A percentile compares a stretch with the other conserved stretches of the same genome.
phyloP scores from a whole-genome alignment of 345 rosid genomes.

The Populus simonii region DNA sequence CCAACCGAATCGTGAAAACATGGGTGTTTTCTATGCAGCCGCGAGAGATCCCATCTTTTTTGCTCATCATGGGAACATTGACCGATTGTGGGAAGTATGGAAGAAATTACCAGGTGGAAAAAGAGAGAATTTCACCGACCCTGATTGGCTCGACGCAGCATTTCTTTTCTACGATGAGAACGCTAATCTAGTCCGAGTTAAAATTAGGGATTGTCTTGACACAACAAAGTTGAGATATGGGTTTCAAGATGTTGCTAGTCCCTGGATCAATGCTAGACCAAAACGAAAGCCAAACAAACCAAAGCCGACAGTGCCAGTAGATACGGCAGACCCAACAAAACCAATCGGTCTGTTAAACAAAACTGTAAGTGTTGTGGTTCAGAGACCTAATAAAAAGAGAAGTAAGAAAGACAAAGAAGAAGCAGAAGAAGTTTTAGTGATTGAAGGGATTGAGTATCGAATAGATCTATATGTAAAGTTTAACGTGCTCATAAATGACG shows the following conservation, averaged over 20 bases:
- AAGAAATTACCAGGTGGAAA: slow-evolving; percentile 45
- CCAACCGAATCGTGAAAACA: slow-evolving; percentile 48
- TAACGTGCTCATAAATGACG: slow-evolving; percentile 48
- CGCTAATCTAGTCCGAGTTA: slow-evolving; percentile 49
- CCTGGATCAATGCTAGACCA: slow-evolving; percentile 34
- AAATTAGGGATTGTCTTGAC: slow-evolving; percentile 51
- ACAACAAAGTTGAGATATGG: slow-evolving; percentile 31
- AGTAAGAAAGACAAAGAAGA: slow-evolving; percentile 52
- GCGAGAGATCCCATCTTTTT: slow-evolving; percentile 62
- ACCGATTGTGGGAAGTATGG: slow-evolving; percentile 67
- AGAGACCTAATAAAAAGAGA: slow-evolving; percentile 48
- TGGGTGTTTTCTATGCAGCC: slow-evolving; percentile 64
- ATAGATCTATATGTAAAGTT: slow-evolving; percentile 33
- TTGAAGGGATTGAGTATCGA: slow-evolving; percentile 42
- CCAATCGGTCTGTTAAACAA: slow-evolving; percentile 36
- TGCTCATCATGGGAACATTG: slow-evolving; percentile 57
- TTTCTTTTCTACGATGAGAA: slow-evolving; percentile 65
- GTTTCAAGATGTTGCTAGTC: slow-evolving; percentile 49
- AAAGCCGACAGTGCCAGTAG: slow-evolving; percentile 32
- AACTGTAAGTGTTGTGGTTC: slow-evolving; percentile 27
- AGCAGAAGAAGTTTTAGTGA: slow-evolving; percentile 49
- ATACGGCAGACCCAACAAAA: slow-evolving; percentile 36
- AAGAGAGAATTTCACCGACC: slow-evolving; percentile 39
- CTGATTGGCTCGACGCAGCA: slow-evolving; percentile 51
- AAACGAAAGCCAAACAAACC: slow-evolving; percentile 33